A percentile compares a stretch with the other conserved stretches of the same genome.
phyloP scores from a whole-genome alignment of 345 rosid species.

The Bruguiera parviflora region DNA sequence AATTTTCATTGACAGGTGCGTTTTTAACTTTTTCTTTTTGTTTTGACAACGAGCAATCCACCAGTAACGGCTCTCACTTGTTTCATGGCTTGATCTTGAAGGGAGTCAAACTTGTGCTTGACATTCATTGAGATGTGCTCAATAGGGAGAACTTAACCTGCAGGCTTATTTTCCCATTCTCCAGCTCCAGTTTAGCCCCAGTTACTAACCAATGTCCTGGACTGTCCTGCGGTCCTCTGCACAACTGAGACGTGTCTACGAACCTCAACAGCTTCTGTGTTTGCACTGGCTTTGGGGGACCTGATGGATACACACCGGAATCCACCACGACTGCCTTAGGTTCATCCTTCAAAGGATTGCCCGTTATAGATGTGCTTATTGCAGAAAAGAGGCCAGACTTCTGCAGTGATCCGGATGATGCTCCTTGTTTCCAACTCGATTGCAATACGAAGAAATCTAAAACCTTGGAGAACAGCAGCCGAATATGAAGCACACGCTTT shows the following conservation, averaged over 20 bases:
- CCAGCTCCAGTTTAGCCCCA: conserved; percentile 66
- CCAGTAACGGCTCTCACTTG: no score
- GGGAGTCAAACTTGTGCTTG: no score
- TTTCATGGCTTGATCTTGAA: no score
- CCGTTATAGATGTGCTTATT: conserved; percentile 53
- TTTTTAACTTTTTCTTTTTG: no score
- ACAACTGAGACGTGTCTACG: conserved; percentile 66
- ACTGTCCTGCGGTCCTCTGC: conserved; percentile 73
- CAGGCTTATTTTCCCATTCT: conserved; percentile 69
- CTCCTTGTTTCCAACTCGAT: conserved; percentile 57
- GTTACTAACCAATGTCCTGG: conserved; percentile 96
- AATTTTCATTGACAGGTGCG: no score
- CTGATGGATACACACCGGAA: conserved; percentile 75
- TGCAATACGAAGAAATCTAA: conserved; percentile 36
- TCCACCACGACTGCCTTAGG: conserved; percentile 46
- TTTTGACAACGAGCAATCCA: no score
- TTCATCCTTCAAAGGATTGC: conserved; percentile 38
- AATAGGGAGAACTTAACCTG: conserved; percentile 77
- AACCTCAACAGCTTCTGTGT: conserved; percentile 63
- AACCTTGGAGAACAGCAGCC: conserved; percentile 61
- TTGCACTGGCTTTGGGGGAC: conserved; percentile 79
- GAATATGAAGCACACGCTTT: conserved; percentile 69
- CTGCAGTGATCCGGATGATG: conserved; percentile 42
- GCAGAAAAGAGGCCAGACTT: conserved; percentile 74
- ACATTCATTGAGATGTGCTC: conserved; percentile 14